Evolutionary conservation across 2,329 filamentous ascomycete species (phyloP), one percentile per base, ranked within the genome.

Genomic region (Penicillium sp.): DNA sequence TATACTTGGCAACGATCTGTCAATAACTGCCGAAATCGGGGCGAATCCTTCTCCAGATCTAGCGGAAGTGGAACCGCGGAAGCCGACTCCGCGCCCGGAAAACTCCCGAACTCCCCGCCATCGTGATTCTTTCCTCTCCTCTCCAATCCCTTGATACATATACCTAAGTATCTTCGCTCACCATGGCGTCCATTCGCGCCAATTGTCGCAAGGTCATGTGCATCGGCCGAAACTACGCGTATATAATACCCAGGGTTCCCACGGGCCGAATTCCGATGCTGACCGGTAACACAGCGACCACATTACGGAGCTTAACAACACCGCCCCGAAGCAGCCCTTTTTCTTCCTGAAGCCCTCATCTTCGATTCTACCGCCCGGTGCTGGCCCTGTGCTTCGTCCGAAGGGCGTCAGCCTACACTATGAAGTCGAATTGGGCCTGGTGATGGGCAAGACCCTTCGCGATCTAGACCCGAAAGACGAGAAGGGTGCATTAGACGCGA

Each of bases 311-410:
- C 77, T 98, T 52, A 88, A 88, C 67, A 95, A 83, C 66, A 74
- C 76, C 44, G 80, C 80, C 50, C 92, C 92, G 34, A 93, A 92
- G 65, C 88, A 95, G 67, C 92, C 92, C 16, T 96, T 98, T 71
- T 98, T 95, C 80, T 98, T 98, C 76, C 78, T 96, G 54, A 98
- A 98, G 75, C 92, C 92, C 1, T 71, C 89, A 0, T 86, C 84
- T 27, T 85, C 88, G 3, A 85, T 98, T 53, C 76, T 96, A 3
- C 74, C 84, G 14, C 87, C 87, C 0, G 77, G 79, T 17, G 76
- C 80, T 39, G 89, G 89, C 1, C 82, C 89, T 2, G 80, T 95
- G 32, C 75, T 95, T 52, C 79, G 84, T 30, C 92, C 92, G 29
- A 77, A 74, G 55, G 90, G 90, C 47, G 82, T 93, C 27, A 83